Evolutionary conservation across 345 rosid species (phyloP).

Genomic region (Camelina sativa): DNA sequence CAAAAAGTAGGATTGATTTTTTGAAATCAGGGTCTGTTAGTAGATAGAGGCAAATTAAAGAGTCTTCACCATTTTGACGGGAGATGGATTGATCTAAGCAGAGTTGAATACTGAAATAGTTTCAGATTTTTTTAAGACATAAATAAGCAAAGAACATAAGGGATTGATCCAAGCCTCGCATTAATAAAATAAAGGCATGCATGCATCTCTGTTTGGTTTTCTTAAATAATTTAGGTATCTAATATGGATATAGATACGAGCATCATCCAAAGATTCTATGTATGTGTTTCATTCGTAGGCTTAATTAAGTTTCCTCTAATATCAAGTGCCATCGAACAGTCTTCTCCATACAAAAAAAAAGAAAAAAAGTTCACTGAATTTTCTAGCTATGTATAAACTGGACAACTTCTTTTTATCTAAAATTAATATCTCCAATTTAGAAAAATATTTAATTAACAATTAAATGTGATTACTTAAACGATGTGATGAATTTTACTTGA

Average conservation of each 20-base stretch:
- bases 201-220: conserved; percentile 1
- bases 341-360: neutral
- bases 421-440: neutral
- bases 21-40: neutral
- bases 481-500: neutral
- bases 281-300: conserved; percentile 9
- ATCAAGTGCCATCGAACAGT: neutral
- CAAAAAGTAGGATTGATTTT: neutral
- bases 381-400: neutral
- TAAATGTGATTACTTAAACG: no score
- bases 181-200: conserved; percentile 11
- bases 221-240: neutral
- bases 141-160: conserved; percentile 5
- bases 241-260: neutral
- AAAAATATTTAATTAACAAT: neutral
- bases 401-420: neutral
- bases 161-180: conserved; percentile 18
- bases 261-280: conserved; percentile 9
- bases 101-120: neutral
- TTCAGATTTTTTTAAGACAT: neutral
- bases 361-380: neutral
- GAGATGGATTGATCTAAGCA: neutral
- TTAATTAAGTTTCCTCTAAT: neutral
- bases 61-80: conserved; percentile 23
- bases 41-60: neutral